Conservation (phyloP, 331 rosid species). For the Pyrus hybrid region DNA sequence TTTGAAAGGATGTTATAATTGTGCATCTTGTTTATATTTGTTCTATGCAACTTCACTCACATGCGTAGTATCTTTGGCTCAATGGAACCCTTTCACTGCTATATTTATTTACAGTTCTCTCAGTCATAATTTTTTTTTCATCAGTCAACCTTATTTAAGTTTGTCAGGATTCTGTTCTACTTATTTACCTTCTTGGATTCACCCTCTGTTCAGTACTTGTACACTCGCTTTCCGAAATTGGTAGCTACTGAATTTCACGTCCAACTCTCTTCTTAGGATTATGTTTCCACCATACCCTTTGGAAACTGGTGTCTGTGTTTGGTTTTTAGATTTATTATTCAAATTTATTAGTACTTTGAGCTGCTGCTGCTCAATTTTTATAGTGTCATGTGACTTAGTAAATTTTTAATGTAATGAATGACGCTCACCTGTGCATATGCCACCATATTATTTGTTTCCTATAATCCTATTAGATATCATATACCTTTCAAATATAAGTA, state of each 20-base stretch:
- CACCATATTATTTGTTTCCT: not conserved
- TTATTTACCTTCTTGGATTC: not conserved
- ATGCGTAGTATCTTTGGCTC: not conserved
- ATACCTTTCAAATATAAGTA: not conserved
- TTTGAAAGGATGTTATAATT: not conserved
- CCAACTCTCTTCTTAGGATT: not conserved
- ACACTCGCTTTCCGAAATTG: not conserved
- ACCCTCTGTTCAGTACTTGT: not conserved
- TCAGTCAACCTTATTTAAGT: not conserved
- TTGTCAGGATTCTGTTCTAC: not conserved
- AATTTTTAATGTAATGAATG: not conserved
- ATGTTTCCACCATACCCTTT: not conserved
- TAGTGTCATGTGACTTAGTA: not conserved
- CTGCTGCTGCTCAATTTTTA: not conserved
- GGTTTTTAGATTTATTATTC: not conserved
- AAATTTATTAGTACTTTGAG: not conserved
- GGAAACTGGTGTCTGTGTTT: not conserved
- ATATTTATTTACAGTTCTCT: not conserved
- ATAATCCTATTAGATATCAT: not conserved
- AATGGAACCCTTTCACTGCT: not conserved
- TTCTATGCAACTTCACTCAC: not conserved
- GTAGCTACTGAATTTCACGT: not conserved
- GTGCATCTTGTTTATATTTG: not conserved
- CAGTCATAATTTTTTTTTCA: not conserved
- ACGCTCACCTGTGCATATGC: not conserved